These are phyloP conservation scores for Curvularia eragrostidis DNA, from an alignment of 2,329 filamentous ascomycete genomes.

Conservation along the genomic window DNA sequence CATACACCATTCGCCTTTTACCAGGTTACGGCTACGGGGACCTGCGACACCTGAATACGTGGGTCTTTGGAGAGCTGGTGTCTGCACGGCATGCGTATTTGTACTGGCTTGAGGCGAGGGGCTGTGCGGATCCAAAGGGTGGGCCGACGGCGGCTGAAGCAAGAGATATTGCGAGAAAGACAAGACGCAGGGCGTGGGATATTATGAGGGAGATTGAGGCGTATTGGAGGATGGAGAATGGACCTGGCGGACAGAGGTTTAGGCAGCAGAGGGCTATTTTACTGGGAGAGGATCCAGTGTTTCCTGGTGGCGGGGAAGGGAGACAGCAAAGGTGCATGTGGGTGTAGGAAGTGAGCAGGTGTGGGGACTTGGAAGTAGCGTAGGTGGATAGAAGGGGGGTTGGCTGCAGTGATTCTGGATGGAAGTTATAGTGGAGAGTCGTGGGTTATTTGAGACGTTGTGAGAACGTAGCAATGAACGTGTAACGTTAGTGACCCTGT, in stretches of 20 bases:
- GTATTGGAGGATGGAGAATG: slow-evolving; percentile 24
- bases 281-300: slow-evolving; percentile 20
- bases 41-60: background rate
- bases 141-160: slow-evolving; percentile 18
- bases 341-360: background rate
- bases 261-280: slow-evolving; percentile 16
- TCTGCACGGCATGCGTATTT: slow-evolving; percentile 25
- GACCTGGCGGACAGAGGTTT: slow-evolving; percentile 3
- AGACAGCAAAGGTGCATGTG: slow-evolving; percentile 15
- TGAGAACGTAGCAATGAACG: no score
- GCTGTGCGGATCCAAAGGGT: slow-evolving; percentile 12
- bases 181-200: slow-evolving; percentile 15
- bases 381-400: no score
- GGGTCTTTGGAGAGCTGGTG: slow-evolving; percentile 23
- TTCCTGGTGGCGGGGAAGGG: background rate
- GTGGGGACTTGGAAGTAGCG: no score
- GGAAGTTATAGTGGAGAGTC: no score
- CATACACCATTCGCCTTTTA: slow-evolving; percentile 16
- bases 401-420: no score
- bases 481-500: no score
- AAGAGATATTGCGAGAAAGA: slow-evolving; percentile 11
- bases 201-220: slow-evolving; percentile 23
- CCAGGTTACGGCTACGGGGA: slow-evolving; percentile 7
- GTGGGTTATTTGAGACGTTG: no score
- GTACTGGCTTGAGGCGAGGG: slow-evolving; percentile 24